Evolutionary conservation across 306 rosid species (phyloP).

Genomic region (Gastrolobium bilobum): DNA sequence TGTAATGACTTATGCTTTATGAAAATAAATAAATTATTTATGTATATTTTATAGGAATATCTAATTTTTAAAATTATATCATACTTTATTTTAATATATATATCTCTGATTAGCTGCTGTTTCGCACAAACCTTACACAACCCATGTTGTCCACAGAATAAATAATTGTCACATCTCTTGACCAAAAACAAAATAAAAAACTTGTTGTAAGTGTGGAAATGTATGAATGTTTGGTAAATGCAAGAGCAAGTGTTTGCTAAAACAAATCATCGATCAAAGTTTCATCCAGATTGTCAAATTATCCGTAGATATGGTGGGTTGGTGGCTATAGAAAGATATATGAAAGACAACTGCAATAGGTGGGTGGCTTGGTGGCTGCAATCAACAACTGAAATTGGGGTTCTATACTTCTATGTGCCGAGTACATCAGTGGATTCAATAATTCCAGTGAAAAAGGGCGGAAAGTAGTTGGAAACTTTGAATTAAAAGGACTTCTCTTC

Average conservation of each 20-base stretch:
- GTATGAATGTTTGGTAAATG: background rate
- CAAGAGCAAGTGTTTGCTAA: background rate
- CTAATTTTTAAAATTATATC: too few species aligned
- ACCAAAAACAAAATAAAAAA: too few species aligned
- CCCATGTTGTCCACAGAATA: too few species aligned
- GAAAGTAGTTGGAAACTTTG: slow-evolving; percentile 22
- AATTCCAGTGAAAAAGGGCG: background rate
- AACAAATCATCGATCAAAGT: background rate
- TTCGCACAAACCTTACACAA: too few species aligned
- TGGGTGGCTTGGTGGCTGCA: slow-evolving; percentile 16
- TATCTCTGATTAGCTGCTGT: too few species aligned
- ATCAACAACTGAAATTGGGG: background rate
- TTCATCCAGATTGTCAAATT: background rate
- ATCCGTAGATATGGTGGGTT: slow-evolving; percentile 7
- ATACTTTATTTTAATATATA: too few species aligned
- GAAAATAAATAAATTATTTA: too few species aligned
- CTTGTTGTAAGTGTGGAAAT: background rate
- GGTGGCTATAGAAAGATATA: slow-evolving; percentile 16
- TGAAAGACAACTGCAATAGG: background rate
- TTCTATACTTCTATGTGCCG: background rate
- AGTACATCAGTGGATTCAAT: background rate
- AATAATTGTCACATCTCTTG: background rate
- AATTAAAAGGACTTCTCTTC: slow-evolving; percentile 20
- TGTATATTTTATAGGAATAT: too few species aligned
- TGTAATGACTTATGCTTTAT: background rate